Evolutionary conservation across 2,329 filamentous ascomycete species (phyloP).

Genomic region (Penicillium expansum): DNA sequence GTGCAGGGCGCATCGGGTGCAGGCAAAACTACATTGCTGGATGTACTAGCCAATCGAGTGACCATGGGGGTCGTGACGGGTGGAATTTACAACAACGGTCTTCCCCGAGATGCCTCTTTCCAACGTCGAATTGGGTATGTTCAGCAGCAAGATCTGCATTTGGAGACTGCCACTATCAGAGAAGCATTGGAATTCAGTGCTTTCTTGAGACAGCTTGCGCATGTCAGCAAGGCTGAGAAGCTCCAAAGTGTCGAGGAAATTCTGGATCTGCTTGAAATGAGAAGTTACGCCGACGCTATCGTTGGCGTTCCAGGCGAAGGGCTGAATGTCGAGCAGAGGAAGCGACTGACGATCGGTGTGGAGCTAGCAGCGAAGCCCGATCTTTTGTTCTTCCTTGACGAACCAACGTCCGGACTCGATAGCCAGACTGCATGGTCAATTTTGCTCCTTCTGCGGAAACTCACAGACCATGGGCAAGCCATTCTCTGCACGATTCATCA

Average conservation of each 20-base stretch:
- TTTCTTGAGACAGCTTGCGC: conserved; percentile 73
- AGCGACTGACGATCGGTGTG: conserved; percentile 83
- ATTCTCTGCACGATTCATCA: conserved; percentile 93
- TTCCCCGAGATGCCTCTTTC: conserved; percentile 54
- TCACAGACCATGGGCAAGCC: conserved; percentile 81
- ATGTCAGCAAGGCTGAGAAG: conserved; percentile 54
- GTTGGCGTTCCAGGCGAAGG: neutral
- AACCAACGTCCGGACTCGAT: conserved; percentile 87
- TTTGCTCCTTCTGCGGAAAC: conserved; percentile 77
- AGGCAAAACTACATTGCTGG: conserved; percentile 60
- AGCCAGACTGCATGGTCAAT: conserved; percentile 90
- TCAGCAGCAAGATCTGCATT: conserved; percentile 72
- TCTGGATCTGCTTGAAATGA: neutral
- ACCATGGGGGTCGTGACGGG: conserved; percentile 64
- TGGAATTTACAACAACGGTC: conserved; percentile 64
- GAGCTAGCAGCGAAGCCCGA: conserved; percentile 87
- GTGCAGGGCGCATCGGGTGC: conserved; percentile 55
- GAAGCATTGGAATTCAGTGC: conserved; percentile 84
- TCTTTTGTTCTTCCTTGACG: conserved; percentile 83
- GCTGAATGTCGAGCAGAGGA: conserved; percentile 53
- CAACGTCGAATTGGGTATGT: conserved; percentile 66
- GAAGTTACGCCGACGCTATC: neutral
- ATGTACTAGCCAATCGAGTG: conserved; percentile 58
- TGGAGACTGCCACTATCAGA: conserved; percentile 77
- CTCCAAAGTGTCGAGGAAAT: neutral